These are phyloP conservation scores for Xylaria scruposa DNA, from an alignment of 495 filamentous ascomycete genomes.

Conservation along the genomic window DNA sequence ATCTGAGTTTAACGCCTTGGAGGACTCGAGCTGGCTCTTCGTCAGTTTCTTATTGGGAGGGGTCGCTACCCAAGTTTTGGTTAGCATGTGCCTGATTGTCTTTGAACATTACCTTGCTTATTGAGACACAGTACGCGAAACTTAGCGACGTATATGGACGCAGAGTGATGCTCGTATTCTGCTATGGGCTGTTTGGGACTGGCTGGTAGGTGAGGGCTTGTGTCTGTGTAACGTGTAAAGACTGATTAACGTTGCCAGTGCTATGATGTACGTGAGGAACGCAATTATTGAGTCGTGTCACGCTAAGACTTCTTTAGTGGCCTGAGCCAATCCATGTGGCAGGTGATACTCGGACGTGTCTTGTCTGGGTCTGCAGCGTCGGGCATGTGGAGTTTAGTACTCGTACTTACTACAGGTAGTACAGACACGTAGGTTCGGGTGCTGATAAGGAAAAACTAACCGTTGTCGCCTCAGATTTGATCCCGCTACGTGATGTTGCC, in stretches of 20 bases:
- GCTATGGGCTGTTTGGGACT: constrained; percentile 51
- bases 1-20: constrained; percentile 68
- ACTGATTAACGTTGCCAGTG: constrained; percentile 50
- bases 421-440: not conserved
- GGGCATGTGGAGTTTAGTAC: constrained; percentile 62
- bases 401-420: constrained; percentile 67
- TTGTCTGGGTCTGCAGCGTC: constrained; percentile 66
- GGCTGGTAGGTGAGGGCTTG: constrained; percentile 47
- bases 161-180: constrained; percentile 47
- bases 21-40: constrained; percentile 70
- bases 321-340: constrained; percentile 55
- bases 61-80: constrained; percentile 66
- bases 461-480: constrained; percentile 54
- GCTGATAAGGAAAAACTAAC: not conserved
- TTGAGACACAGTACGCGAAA: constrained; percentile 49
- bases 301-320: constrained; percentile 48
- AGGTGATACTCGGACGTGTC: constrained; percentile 63
- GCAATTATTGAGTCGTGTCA: constrained; percentile 31
- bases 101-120: not conserved
- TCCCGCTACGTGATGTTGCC: constrained; percentile 71
- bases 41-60: constrained; percentile 67
- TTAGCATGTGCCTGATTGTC: constrained; percentile 32
- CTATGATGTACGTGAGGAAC: constrained; percentile 57
- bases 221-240: constrained; percentile 44
- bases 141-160: constrained; percentile 60